Evolutionary conservation across 1,139 yeast genomes (phyloP).

Genomic region (Candida sojae): DNA sequence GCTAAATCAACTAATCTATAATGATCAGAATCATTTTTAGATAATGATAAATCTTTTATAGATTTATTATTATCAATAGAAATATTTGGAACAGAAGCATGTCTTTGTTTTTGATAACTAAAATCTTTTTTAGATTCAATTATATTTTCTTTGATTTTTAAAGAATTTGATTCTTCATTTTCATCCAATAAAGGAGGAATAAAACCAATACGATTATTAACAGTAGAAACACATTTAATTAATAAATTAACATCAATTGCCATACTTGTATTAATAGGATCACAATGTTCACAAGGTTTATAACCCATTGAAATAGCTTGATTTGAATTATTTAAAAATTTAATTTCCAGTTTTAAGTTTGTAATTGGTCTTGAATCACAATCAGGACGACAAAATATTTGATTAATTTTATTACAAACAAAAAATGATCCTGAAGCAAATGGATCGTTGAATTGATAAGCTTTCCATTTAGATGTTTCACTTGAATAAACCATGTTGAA

Average conservation of each 20-base stretch:
- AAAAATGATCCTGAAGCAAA: constrained; percentile 59
- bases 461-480: constrained; percentile 59
- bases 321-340: constrained; percentile 39
- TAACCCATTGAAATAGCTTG: constrained; percentile 51
- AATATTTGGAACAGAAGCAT: constrained; percentile 10
- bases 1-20: constrained; percentile 74
- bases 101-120: too few relatives aligned
- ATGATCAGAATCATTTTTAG: constrained; percentile 68
- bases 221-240: constrained; percentile 56
- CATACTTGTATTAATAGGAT: constrained; percentile 36
- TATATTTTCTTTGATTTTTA: constrained; percentile 41
- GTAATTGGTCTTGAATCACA: constrained; percentile 56
- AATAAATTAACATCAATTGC: constrained; percentile 54
- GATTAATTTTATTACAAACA: constrained; percentile 48
- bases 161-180: constrained; percentile 43
- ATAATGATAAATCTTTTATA: constrained; percentile 32
- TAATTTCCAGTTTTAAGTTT: constrained; percentile 44
- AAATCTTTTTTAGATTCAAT: constrained; percentile 26
- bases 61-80: constrained; percentile 22
- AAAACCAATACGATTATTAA: constrained; percentile 61
- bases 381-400: constrained; percentile 63
- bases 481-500: constrained; percentile 46
- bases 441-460: constrained; percentile 68
- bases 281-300: constrained; percentile 55
- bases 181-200: constrained; percentile 52